Evolutionary conservation across 345 rosid genomes (phyloP).

Genomic region (Eucalyptus cloeziana): DNA sequence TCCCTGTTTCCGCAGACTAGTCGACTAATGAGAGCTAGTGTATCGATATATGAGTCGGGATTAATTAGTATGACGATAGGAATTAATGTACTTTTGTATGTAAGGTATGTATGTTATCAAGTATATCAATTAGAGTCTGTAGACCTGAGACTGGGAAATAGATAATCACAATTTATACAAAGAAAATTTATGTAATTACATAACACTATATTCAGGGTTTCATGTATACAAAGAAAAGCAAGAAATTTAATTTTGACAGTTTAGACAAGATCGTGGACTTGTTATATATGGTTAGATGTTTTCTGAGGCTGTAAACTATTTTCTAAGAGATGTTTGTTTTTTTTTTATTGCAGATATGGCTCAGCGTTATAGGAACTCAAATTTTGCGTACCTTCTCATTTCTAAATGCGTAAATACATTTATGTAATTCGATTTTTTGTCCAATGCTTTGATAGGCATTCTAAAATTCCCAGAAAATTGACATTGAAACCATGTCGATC

Average conservation of each 20-base stretch:
- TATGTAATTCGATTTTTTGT: no score
- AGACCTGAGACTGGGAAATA: not conserved
- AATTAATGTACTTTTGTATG: not conserved
- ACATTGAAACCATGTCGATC: not conserved
- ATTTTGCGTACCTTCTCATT: not conserved
- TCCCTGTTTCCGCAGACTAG: not conserved
- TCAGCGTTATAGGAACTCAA: not conserved
- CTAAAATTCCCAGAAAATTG: not conserved
- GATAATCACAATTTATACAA: not conserved
- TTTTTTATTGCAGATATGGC: accelerated
- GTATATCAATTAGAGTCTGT: not conserved
- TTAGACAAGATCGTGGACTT: not conserved
- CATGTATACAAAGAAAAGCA: not conserved
- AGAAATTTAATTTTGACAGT: not conserved
- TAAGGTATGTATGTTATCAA: not conserved
- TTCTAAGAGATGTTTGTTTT: not conserved
- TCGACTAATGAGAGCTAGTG: not conserved
- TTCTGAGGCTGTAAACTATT: not conserved
- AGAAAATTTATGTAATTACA: not conserved
- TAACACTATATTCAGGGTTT: not conserved
- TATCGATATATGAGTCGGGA: not conserved
- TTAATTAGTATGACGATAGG: not conserved
- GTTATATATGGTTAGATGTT: not conserved
- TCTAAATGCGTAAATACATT: no score
- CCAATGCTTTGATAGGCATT: not conserved